A percentile compares a stretch with the other conserved stretches of the same genome.
Evolutionary conservation across 2,329 filamentous ascomycete species (phyloP).

Genomic region (Neoarthrinium moseri): DNA sequence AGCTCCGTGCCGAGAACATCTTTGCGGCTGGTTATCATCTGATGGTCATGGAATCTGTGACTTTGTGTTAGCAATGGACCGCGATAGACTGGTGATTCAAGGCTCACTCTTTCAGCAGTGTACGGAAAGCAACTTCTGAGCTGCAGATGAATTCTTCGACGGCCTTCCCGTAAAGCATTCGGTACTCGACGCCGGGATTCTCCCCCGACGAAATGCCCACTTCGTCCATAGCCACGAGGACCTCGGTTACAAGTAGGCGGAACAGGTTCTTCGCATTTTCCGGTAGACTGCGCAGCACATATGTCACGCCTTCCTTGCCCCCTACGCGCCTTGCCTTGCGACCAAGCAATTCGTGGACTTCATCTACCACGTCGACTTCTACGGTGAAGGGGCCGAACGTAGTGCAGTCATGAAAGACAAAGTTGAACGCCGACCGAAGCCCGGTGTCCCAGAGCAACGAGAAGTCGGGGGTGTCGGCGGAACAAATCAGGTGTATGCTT

Average conservation of each 20-base stretch:
- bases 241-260: conserved; percentile 78
- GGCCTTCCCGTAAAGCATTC: conserved; percentile 90
- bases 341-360: conserved; percentile 83
- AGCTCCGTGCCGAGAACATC: conserved; percentile 84
- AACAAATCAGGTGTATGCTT: conserved; percentile 71
- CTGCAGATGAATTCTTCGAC: conserved; percentile 96
- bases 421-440: conserved; percentile 78
- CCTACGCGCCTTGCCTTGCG: conserved; percentile 76
- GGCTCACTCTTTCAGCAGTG: conserved; percentile 87
- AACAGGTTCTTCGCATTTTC: conserved; percentile 91
- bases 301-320: conserved; percentile 87
- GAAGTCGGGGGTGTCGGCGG: conserved; percentile 86
- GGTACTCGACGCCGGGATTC: conserved; percentile 79
- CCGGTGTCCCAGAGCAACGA: conserved; percentile 86
- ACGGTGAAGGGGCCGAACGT: conserved; percentile 75
- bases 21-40: conserved; percentile 89
- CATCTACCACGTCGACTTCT: conserved; percentile 84
- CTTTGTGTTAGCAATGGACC: conserved; percentile 18
- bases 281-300: conserved; percentile 84
- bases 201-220: conserved; percentile 51
- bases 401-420: conserved; percentile 91
- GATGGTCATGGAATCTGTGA: conserved; percentile 85
- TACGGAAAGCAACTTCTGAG: conserved; percentile 93
- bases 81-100: too few species aligned
- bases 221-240: conserved; percentile 69